phyloP scores from a whole-genome alignment of 202 grass and related monocot genomes.

The Elaeis oleifera region DNA sequence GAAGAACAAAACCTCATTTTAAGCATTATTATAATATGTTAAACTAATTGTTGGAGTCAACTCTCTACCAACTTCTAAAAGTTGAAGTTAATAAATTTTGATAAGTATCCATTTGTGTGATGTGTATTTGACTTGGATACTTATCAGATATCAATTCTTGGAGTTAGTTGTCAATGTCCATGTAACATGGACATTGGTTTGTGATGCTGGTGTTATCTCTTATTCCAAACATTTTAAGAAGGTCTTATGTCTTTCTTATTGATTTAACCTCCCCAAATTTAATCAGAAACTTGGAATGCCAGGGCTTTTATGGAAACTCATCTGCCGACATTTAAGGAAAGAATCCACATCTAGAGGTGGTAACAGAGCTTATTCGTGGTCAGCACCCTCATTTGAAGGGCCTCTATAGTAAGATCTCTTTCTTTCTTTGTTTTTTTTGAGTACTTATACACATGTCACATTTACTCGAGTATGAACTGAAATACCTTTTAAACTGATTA shows the following conservation, averaged over 20 bases:
- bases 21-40: too few relatives aligned
- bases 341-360: constrained; percentile 73
- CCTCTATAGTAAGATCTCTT: constrained; percentile 69
- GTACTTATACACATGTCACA: not conserved
- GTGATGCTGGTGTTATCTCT: not conserved
- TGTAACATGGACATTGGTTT: not conserved
- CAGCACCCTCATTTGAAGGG: constrained; percentile 91
- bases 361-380: constrained; percentile 58
- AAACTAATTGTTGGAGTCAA: too few relatives aligned
- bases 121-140: too few relatives aligned
- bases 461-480: too few relatives aligned
- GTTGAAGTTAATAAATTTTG: too few relatives aligned
- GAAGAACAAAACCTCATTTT: too few relatives aligned
- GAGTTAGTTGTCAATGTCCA: too few relatives aligned
- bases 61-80: too few relatives aligned
- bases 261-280: not conserved
- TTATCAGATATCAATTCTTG: too few relatives aligned
- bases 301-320: constrained; percentile 88
- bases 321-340: constrained; percentile 62
- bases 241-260: constrained; percentile 1
- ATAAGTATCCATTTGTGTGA: too few relatives aligned
- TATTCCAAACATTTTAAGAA: constrained; percentile 1
- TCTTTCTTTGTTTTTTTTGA: not conserved
- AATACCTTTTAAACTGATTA: too few relatives aligned
- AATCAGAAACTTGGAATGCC: constrained; percentile 20